These are phyloP conservation scores for Penicillium hesseltinei DNA, from an alignment of 2,329 filamentous ascomycete genomes.

Conservation along the genomic window DNA sequence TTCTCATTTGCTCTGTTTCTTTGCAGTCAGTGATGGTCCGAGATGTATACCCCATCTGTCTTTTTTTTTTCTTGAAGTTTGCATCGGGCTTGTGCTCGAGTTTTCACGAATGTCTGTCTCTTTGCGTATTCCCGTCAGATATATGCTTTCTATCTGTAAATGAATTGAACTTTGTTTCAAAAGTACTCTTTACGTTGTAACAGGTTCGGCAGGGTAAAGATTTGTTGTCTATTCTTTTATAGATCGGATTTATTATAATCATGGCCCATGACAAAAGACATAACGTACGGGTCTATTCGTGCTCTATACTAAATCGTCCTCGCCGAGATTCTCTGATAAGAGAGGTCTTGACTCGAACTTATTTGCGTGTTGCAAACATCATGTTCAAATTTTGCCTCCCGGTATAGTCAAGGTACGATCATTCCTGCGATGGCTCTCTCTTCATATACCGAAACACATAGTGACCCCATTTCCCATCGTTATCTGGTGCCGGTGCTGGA, in stretches of 20 bases:
- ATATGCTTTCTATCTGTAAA: constrained; percentile 7
- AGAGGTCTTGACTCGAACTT: not conserved
- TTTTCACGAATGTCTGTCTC: not conserved
- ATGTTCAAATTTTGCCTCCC: not conserved
- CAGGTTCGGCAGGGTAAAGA: too few relatives aligned
- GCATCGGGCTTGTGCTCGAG: constrained; percentile 2
- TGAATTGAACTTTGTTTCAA: constrained; percentile 2
- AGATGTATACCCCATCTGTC: constrained; percentile 26
- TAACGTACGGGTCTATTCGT: too few relatives aligned
- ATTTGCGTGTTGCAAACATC: not conserved
- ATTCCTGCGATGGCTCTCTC: not conserved
- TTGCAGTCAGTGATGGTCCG: constrained; percentile 18
- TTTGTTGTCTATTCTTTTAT: too few relatives aligned
- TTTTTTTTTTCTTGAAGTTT: constrained; percentile 9
- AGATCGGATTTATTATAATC: too few relatives aligned
- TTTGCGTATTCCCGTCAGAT: constrained; percentile 5
- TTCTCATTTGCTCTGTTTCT: not conserved
- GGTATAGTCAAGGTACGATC: not conserved
- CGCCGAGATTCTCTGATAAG: too few relatives aligned
- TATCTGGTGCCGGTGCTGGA: not conserved
- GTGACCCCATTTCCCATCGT: not conserved
- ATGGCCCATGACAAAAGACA: too few relatives aligned
- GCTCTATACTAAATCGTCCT: too few relatives aligned
- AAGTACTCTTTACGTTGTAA: not conserved
- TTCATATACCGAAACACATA: not conserved